phyloP scores from a whole-genome alignment of 805 yeast species.

The Nakazawaea ishiwadae region DNA sequence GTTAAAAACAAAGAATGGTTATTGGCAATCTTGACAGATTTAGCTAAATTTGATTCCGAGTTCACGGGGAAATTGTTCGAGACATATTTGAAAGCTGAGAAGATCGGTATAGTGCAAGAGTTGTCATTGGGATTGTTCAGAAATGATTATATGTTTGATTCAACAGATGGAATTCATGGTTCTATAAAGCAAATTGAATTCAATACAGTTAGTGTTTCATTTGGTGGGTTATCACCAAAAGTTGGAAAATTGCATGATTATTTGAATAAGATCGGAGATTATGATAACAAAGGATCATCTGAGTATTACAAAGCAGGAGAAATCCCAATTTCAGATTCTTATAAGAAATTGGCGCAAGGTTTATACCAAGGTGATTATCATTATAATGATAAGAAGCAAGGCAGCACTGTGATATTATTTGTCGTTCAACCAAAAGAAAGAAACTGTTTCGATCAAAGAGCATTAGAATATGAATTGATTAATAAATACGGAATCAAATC shows the following conservation, averaged over 20 bases:
- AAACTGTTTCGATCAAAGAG: conserved; percentile 89
- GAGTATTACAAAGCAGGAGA: conserved; percentile 40
- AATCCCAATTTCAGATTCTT: conserved; percentile 64
- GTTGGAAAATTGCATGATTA: conserved; percentile 73
- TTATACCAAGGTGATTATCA: conserved; percentile 59
- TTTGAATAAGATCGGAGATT: conserved; percentile 55
- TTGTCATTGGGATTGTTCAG: conserved; percentile 81
- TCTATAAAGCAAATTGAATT: conserved; percentile 90
- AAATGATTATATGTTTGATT: conserved; percentile 79
- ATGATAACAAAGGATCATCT: conserved; percentile 34
- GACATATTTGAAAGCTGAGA: conserved; percentile 45
- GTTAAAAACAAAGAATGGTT: conserved; percentile 64
- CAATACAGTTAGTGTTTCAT: conserved; percentile 93
- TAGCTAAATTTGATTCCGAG: conserved; percentile 58
- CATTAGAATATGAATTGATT: conserved; percentile 67
- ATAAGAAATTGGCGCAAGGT: conserved; percentile 57
- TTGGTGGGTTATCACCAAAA: conserved; percentile 83
- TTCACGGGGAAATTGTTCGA: conserved; percentile 81
- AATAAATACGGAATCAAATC: conserved; percentile 52
- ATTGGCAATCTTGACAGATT: conserved; percentile 42
- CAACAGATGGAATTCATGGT: conserved; percentile 33
- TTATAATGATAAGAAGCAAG: conserved; percentile 37
- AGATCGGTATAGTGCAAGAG: conserved; percentile 53
- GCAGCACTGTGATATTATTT: conserved; percentile 61
- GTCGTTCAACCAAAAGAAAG: conserved; percentile 83